phyloP scores from a whole-genome alignment of 805 yeast genomes.

The Isabelozyma rhagii region DNA sequence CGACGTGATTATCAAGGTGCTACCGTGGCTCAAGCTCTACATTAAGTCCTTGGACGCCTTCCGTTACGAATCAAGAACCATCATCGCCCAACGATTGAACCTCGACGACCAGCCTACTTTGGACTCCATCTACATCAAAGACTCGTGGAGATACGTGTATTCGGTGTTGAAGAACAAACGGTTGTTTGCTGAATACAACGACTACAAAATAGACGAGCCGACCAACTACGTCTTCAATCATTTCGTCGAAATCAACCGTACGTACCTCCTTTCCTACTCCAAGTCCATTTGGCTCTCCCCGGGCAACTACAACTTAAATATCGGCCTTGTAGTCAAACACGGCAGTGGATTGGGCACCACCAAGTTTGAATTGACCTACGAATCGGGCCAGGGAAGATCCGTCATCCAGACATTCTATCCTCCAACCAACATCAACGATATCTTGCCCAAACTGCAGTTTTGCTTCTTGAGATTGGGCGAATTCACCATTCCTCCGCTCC shows the following conservation, averaged over 20 bases:
- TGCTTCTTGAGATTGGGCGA: constrained; percentile 51
- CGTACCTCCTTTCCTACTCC: constrained; percentile 46
- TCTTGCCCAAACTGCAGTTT: constrained; percentile 51
- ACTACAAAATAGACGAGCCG: constrained; percentile 48
- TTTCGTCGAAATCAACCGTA: constrained; percentile 46
- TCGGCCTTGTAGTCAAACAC: constrained; percentile 51
- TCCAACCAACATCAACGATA: constrained; percentile 54
- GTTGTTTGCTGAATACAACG: constrained; percentile 46
- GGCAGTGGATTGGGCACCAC: constrained; percentile 60
- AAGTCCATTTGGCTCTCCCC: constrained; percentile 46
- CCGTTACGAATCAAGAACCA: constrained; percentile 21
- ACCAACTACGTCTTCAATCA: constrained; percentile 41
- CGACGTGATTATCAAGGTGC: constrained; percentile 26
- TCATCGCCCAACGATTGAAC: constrained; percentile 19
- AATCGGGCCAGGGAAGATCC: constrained; percentile 20
- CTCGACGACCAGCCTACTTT: constrained; percentile 23
- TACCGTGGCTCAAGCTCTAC: constrained; percentile 37
- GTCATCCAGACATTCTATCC: constrained; percentile 46
- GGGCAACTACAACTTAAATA: constrained; percentile 48
- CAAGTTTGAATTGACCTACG: constrained; percentile 44
- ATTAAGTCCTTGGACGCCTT: constrained; percentile 38
- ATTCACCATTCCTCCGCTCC: constrained; percentile 30
- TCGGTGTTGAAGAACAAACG: constrained; percentile 50
- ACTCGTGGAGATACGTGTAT: constrained; percentile 55
- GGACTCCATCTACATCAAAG: constrained; percentile 35